Base-by-base conservation (phyloP, 805 yeast species). In the Millerozyma miso region DNA sequence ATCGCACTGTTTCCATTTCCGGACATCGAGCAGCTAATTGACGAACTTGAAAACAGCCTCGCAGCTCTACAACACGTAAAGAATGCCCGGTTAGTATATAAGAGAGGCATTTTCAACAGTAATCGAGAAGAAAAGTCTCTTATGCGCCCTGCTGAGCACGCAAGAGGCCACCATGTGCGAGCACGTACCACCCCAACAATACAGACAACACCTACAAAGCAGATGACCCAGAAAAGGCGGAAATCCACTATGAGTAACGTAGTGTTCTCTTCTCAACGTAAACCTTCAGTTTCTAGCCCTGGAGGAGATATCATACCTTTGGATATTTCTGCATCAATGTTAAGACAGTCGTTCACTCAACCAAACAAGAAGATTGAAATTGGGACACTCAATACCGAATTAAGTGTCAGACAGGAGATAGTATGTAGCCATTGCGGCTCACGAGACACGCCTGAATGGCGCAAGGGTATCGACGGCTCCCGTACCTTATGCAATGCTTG, bases 401-500 rank as follows among this genome's bases (percentile, higher is more conserved):
- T 55, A 13, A 54, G 60, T 40, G 23, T 47, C 19, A 43, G 44
- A 19, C 41, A 43, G 8, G 44, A 46, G 20, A 44, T 42, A 12
- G 26, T 39, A 3, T 61, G 66, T 41, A 48, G 45, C 31, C 96
- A 88, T 52, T 89, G 97, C 65, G 82, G 83, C 0, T 78, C 83
- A 2, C 71, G 71, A 20, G 80, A 79, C 37, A 86, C 96, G 0
- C 97, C 97, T 0, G 97, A 90, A 61, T 89, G 97, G 97, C 74
- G 97, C 56, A 72, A 84, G 47, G 97, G 97, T 0, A 96, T 96
- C 1, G 76, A 78, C 44, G 95, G 96, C 0, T 79, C 82, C 3
- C 74, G 88, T 53, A 85, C 91, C 0, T 69, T 89, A 45, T 89
- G 97, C 63, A 89, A 89, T 61, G 97, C 97, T 0, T 90, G 97